Evolutionary conservation across 805 yeast species (phyloP).

Genomic region (Blastobotrys chiropterorum): DNA sequence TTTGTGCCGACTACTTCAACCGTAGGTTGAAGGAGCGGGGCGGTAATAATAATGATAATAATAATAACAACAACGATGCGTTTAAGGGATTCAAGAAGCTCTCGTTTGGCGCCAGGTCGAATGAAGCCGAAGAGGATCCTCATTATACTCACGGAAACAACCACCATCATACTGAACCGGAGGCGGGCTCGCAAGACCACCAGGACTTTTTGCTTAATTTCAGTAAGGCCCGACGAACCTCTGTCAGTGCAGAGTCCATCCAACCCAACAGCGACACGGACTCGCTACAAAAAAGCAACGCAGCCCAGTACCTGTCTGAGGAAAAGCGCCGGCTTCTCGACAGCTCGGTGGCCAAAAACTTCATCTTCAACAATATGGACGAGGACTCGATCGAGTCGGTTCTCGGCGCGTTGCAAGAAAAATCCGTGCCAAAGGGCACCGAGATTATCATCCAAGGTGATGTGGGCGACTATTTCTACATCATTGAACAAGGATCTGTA

Average conservation of each 20-base stretch:
- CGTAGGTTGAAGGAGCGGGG: constrained; percentile 43
- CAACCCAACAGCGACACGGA: background rate
- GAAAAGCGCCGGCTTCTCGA: constrained; percentile 66
- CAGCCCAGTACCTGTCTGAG: constrained; percentile 17
- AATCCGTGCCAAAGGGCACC: constrained; percentile 49
- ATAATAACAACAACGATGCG: background rate
- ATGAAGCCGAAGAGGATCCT: constrained; percentile 6
- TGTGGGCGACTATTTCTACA: constrained; percentile 88
- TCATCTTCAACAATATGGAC: constrained; percentile 79
- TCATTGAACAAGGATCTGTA: constrained; percentile 78
- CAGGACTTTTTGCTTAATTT: constrained; percentile 43
- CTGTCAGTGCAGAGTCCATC: constrained; percentile 71
- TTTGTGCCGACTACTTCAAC: constrained; percentile 69
- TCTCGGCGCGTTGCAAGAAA: constrained; percentile 77
- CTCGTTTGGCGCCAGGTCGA: constrained; percentile 12
- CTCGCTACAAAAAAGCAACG: constrained; percentile 8
- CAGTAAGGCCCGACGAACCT: constrained; percentile 73
- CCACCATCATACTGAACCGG: background rate
- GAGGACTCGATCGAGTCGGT: constrained; percentile 70
- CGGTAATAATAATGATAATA: constrained; percentile 3
- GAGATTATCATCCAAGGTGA: constrained; percentile 85
- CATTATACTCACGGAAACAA: background rate
- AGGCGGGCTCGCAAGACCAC: background rate
- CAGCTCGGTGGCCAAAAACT: constrained; percentile 69
- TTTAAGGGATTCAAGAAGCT: constrained; percentile 2